These are phyloP conservation scores for Cryphonectria radicalis DNA, from an alignment of 2,329 filamentous ascomycete genomes.

Conservation along the genomic window DNA sequence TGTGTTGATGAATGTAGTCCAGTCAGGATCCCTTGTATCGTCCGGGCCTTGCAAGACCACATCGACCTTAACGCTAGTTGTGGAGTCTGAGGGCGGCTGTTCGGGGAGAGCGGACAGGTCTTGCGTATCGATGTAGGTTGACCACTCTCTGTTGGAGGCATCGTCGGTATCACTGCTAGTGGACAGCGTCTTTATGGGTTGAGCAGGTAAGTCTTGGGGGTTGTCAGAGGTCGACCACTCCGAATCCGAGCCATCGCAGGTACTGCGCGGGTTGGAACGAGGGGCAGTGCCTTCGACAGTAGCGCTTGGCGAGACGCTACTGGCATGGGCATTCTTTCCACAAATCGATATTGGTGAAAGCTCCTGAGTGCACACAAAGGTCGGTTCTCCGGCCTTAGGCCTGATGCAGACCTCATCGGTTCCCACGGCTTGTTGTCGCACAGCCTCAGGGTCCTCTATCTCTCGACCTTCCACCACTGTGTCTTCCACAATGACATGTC, in stretches of 20 bases:
- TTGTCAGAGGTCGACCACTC: constrained; percentile 20
- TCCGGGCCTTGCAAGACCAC: constrained; percentile 10
- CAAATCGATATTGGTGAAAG: constrained; percentile 11
- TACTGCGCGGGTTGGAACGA: background rate
- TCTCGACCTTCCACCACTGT: background rate
- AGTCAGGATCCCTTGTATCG: constrained; percentile 12
- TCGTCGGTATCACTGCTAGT: background rate
- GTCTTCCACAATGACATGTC: background rate
- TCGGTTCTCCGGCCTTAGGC: constrained; percentile 5
- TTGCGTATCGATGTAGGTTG: constrained; percentile 19
- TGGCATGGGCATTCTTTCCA: background rate
- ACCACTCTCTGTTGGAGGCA: constrained; percentile 22
- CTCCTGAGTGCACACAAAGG: constrained; percentile 17
- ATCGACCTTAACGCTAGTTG: background rate
- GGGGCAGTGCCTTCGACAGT: background rate
- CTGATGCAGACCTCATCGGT: background rate
- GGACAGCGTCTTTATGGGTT: background rate
- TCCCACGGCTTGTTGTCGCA: background rate
- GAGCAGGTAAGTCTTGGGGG: constrained; percentile 4
- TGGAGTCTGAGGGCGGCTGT: background rate
- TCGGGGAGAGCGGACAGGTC: background rate
- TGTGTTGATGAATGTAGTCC: constrained; percentile 22
- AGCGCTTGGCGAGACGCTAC: background rate
- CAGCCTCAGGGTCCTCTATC: background rate
- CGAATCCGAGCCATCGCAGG: constrained; percentile 3